Conservation (phyloP, 2,329 filamentous ascomycete genomes). For the Capronia coronata region DNA sequence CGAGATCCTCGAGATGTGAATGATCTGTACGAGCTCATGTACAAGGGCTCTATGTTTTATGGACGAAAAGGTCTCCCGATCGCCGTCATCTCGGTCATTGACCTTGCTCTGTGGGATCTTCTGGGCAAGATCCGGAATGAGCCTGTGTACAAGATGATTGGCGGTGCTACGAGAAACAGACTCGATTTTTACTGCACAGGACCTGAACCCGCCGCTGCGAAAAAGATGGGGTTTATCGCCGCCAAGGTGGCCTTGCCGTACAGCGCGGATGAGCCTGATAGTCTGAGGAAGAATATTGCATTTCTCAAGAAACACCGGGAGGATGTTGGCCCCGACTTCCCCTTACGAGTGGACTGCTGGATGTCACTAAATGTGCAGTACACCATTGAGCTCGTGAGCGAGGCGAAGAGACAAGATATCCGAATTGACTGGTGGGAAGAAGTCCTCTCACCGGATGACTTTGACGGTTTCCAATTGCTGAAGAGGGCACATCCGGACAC, state of each 20-base stretch:
- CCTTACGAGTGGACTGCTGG: slow-evolving; percentile 92
- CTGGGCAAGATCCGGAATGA: slow-evolving; percentile 85
- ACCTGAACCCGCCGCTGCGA: slow-evolving; percentile 72
- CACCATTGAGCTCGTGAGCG: slow-evolving; percentile 83
- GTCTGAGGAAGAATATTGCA: slow-evolving; percentile 81
- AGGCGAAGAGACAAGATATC: slow-evolving; percentile 69
- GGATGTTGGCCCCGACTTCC: slow-evolving; percentile 80
- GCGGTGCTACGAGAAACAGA: slow-evolving; percentile 69
- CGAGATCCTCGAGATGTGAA: slow-evolving; percentile 88
- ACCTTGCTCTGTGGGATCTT: slow-evolving; percentile 87
- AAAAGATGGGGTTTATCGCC: slow-evolving; percentile 81
- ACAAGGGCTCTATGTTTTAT: slow-evolving; percentile 92
- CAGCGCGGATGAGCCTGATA: slow-evolving; percentile 75
- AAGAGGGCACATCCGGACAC: slow-evolving; percentile 83
- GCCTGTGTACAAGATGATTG: slow-evolving; percentile 90
- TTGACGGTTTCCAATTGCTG: slow-evolving; percentile 80
- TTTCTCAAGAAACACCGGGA: slow-evolving; percentile 80
- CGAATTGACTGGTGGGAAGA: slow-evolving; percentile 98
- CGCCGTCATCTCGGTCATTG: slow-evolving; percentile 89
- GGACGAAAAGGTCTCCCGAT: slow-evolving; percentile 85
- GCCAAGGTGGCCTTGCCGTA: slow-evolving; percentile 86
- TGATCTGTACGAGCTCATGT: slow-evolving; percentile 93
- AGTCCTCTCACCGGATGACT: slow-evolving; percentile 83
- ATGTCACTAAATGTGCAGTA: slow-evolving; percentile 93
- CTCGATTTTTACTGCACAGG: slow-evolving; percentile 94